A percentile compares a stretch with the other conserved stretches of the same genome.
phyloP scores from a whole-genome alignment of 2,329 filamentous ascomycete species.

The Metarhizium humberi region DNA sequence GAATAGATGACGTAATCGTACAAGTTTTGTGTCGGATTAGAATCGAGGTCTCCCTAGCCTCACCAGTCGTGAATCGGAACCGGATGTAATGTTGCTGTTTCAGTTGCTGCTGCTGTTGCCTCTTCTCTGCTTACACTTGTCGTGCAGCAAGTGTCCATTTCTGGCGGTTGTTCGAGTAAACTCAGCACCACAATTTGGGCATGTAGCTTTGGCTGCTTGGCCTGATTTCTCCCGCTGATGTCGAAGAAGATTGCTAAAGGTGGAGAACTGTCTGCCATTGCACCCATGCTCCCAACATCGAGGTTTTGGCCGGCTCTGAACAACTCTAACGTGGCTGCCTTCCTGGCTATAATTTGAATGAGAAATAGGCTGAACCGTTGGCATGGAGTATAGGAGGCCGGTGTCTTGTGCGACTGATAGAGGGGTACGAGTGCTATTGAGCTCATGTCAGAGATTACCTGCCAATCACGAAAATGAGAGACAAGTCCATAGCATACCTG shows the following conservation, averaged over 20 bases:
- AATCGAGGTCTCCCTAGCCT: neutral
- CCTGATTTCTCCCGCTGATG: slow-evolving; percentile 94
- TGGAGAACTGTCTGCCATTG: slow-evolving; percentile 91
- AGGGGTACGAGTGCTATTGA: slow-evolving; percentile 27
- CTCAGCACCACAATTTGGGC: slow-evolving; percentile 84
- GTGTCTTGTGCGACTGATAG: slow-evolving; percentile 28
- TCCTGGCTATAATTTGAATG: slow-evolving; percentile 24
- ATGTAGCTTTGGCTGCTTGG: slow-evolving; percentile 78
- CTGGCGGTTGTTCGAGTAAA: slow-evolving; percentile 84
- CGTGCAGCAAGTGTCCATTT: slow-evolving; percentile 77
- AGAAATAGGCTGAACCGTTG: slow-evolving; percentile 26
- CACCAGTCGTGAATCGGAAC: neutral
- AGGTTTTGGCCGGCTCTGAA: slow-evolving; percentile 77
- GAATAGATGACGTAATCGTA: neutral
- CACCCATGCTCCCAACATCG: slow-evolving; percentile 97
- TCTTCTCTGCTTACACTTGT: slow-evolving; percentile 73
- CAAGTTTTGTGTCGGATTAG: neutral
- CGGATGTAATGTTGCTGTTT: neutral
- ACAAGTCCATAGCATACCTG: slow-evolving; percentile 22
- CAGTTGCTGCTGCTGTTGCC: neutral
- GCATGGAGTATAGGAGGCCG: slow-evolving; percentile 34
- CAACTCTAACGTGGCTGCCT: slow-evolving; percentile 51
- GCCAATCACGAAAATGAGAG: neutral
- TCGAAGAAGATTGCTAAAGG: slow-evolving; percentile 86
- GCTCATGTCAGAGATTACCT: neutral